phyloP scores from a whole-genome alignment of 2,329 filamentous ascomycete genomes.

The Amphichorda felina region DNA sequence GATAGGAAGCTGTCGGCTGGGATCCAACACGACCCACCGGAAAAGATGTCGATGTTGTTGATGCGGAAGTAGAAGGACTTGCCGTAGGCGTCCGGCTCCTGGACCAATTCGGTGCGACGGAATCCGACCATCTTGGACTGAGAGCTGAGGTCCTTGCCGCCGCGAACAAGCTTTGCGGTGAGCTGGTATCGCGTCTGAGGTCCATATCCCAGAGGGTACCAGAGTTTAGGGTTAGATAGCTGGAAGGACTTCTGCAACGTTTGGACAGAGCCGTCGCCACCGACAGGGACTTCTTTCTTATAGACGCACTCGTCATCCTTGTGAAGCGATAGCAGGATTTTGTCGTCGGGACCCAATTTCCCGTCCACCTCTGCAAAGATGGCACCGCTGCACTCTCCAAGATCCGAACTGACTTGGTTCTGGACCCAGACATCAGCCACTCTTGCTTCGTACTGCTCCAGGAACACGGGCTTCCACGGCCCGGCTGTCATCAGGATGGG shows the following conservation, averaged over 20 bases:
- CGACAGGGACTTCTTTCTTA: constrained; percentile 47
- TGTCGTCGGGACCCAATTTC: constrained; percentile 11
- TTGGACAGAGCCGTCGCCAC: constrained; percentile 12
- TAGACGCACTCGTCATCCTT: constrained; percentile 7
- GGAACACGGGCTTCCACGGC: constrained; percentile 52
- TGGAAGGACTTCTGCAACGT: constrained; percentile 3
- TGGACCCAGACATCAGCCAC: constrained; percentile 45
- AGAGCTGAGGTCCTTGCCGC: constrained; percentile 31
- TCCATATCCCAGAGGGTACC: constrained; percentile 63
- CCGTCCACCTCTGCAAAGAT: constrained; percentile 7
- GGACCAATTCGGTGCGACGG: constrained; percentile 44
- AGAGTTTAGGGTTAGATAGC: constrained; percentile 41
- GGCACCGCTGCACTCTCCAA: constrained; percentile 11
- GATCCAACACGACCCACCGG: constrained; percentile 69
- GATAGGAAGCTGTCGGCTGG: constrained; percentile 65
- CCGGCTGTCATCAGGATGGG: constrained; percentile 50
- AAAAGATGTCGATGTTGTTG: constrained; percentile 61
- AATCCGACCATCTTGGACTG: constrained; percentile 51
- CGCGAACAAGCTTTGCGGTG: constrained; percentile 38
- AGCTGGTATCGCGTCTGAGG: constrained; percentile 56
- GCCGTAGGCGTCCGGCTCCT: constrained; percentile 45
- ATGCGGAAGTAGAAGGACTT: constrained; percentile 64
- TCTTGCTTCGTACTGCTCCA: constrained; percentile 50
- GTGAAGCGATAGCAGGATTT: constrained; percentile 14
- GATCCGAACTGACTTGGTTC: constrained; percentile 19